Evolutionary conservation across 148 eudicot genomes (phyloP).

Genomic region (Salicornia ramosissima): DNA sequence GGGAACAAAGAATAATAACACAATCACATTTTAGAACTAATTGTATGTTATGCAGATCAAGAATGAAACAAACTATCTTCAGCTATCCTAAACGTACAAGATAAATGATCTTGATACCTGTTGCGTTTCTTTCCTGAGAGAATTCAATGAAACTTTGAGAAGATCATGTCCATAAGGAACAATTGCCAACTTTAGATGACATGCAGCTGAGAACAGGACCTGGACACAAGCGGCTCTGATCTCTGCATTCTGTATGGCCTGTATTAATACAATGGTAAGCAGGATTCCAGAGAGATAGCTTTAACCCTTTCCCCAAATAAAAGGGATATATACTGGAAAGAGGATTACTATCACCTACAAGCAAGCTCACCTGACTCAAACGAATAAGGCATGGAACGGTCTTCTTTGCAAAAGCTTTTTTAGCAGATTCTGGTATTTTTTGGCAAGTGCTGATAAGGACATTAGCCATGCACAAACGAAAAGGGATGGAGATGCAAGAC

Average conservation of each 20-base stretch:
- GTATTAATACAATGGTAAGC: slow-evolving; percentile 10
- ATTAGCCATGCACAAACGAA: slow-evolving; percentile 86
- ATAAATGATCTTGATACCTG: slow-evolving; percentile 34
- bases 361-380: slow-evolving; percentile 30
- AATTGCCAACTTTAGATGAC: slow-evolving; percentile 49
- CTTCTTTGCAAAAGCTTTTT: slow-evolving; percentile 47
- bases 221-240: slow-evolving; percentile 69
- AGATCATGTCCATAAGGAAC: slow-evolving; percentile 50
- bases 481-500: slow-evolving; percentile 31
- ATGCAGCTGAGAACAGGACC: slow-evolving; percentile 63
- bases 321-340: background rate
- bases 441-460: slow-evolving; percentile 79
- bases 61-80: background rate
- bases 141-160: slow-evolving; percentile 41
- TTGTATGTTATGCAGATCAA: no score
- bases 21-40: no score
- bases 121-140: slow-evolving; percentile 50
- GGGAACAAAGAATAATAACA: no score
- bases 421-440: slow-evolving; percentile 55
- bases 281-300: background rate
- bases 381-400: slow-evolving; percentile 48
- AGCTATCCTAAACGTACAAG: background rate
- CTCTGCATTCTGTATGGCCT: slow-evolving; percentile 39
- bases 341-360: background rate
- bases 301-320: background rate